phyloP scores from a whole-genome alignment of 1,284 basidiomycete species.

The Cryptococcus amylolentus region DNA sequence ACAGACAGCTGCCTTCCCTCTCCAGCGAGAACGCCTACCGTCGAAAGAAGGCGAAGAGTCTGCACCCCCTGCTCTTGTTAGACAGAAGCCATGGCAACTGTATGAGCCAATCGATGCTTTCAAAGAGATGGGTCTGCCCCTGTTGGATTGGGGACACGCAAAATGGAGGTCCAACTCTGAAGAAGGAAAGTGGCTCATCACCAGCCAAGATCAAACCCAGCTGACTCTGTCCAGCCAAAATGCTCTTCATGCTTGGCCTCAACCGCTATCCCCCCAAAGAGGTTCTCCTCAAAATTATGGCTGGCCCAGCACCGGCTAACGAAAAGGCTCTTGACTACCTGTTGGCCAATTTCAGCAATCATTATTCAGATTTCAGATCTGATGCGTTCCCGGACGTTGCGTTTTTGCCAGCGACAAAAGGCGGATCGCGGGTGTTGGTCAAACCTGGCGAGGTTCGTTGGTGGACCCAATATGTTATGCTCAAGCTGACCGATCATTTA shows the following conservation, averaged over 20 bases:
- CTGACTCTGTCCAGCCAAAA: conserved; percentile 60
- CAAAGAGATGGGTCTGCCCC: conserved; percentile 68
- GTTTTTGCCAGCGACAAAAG: conserved; percentile 71
- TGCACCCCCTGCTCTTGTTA: conserved; percentile 20
- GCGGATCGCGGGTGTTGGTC: conserved; percentile 56
- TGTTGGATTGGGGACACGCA: conserved; percentile 81
- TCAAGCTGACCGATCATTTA: conserved; percentile 37
- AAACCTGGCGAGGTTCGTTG: conserved; percentile 63
- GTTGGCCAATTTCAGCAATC: conserved; percentile 62
- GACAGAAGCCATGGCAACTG: conserved; percentile 65
- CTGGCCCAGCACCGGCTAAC: conserved; percentile 47
- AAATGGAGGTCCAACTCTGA: conserved; percentile 78
- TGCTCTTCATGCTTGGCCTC: conserved; percentile 77
- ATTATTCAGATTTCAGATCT: conserved; percentile 63
- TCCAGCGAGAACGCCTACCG: conserved; percentile 52
- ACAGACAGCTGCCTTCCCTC: conserved; percentile 76
- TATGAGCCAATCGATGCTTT: conserved; percentile 81
- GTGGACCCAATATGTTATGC: not conserved
- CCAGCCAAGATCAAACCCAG: not conserved
- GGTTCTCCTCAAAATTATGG: conserved; percentile 65
- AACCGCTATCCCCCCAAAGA: conserved; percentile 67
- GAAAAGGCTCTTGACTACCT: conserved; percentile 70
- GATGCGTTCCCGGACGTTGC: conserved; percentile 59
- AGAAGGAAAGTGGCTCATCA: conserved; percentile 61
- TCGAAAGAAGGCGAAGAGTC: conserved; percentile 40